A percentile compares a stretch with the other conserved stretches of the same genome.
These are phyloP conservation scores for Malassezia caprae DNA, from an alignment of 1,284 basidiomycete genomes.

Conservation along the genomic window DNA sequence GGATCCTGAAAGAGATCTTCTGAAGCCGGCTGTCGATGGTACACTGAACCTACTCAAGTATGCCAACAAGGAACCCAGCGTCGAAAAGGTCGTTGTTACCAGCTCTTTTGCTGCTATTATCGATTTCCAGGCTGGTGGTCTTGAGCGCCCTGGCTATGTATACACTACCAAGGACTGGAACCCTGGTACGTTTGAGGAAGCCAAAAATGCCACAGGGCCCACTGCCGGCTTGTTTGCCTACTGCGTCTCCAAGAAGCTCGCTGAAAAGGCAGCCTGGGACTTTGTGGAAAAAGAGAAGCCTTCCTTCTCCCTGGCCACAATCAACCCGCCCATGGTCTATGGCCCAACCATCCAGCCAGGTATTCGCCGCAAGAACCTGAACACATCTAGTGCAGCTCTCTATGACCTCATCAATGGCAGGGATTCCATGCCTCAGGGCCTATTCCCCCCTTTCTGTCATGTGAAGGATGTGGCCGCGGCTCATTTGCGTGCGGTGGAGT, in stretches of 20 bases:
- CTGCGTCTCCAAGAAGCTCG: constrained; percentile 35
- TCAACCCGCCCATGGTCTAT: constrained; percentile 43
- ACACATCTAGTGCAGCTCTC: constrained; percentile 34
- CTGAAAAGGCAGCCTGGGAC: constrained; percentile 39
- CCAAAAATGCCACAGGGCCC: constrained; percentile 22
- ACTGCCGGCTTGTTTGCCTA: constrained; percentile 31
- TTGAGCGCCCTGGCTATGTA: constrained; percentile 30
- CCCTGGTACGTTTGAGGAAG: constrained; percentile 29
- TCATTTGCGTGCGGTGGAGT: constrained; percentile 35
- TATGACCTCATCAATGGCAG: constrained; percentile 32
- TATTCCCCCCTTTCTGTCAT: constrained; percentile 46
- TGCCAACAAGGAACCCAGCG: constrained; percentile 30
- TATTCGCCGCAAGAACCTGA: constrained; percentile 26
- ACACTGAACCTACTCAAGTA: constrained; percentile 41
- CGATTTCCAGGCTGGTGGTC: constrained; percentile 26
- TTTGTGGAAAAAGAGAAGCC: constrained; percentile 31
- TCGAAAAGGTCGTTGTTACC: constrained; percentile 41
- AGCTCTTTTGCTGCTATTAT: constrained; percentile 39
- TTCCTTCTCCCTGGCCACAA: constrained; percentile 22
- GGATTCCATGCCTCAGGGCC: constrained; percentile 34
- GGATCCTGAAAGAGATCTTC: constrained; percentile 45
- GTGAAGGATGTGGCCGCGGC: constrained; percentile 38
- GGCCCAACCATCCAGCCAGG: constrained; percentile 30
- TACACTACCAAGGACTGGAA: constrained; percentile 38
- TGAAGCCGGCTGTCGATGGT: constrained; percentile 47